Evolutionary conservation across 805 yeast species (phyloP).

Genomic region (Myxozyma nipponensis): DNA sequence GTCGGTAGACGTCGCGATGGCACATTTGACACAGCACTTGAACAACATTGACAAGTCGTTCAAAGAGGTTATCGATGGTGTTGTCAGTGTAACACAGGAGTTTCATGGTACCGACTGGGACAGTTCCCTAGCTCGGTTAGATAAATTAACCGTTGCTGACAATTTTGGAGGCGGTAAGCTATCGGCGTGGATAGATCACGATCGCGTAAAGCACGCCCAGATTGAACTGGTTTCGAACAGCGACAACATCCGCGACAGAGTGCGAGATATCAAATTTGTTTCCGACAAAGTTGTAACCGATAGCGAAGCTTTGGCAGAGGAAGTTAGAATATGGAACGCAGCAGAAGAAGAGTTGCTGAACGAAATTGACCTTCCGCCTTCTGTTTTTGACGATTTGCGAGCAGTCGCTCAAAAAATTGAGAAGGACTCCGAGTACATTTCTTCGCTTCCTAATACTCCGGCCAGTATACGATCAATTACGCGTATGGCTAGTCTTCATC

Average conservation of each 20-base stretch:
- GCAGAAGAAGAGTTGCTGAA: constrained; percentile 3
- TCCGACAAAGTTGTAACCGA: constrained; percentile 24
- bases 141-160: constrained; percentile 13
- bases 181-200: constrained; percentile 27
- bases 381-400: constrained; percentile 30
- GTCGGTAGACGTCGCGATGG: constrained; percentile 31
- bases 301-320: constrained; percentile 14
- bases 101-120: constrained; percentile 26
- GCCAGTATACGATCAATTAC: constrained; percentile 22
- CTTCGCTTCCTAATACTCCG: constrained; percentile 25
- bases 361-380: constrained; percentile 18
- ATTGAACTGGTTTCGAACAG: constrained; percentile 19
- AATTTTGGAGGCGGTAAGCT: constrained; percentile 25
- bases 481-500: constrained; percentile 31
- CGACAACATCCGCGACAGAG: constrained; percentile 22
- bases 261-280: constrained; percentile 28
- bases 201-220: constrained; percentile 6
- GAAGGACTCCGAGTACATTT: constrained; percentile 31
- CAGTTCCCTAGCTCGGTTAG: constrained; percentile 11
- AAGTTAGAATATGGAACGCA: constrained; percentile 15
- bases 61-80: constrained; percentile 28
- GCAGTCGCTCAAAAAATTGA: constrained; percentile 30
- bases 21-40: constrained; percentile 31
- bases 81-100: constrained; percentile 29
- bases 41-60: constrained; percentile 28